These are phyloP conservation scores for Nepenthes gracilis DNA, from an alignment of 148 eudicot genomes.

Conservation along the genomic window DNA sequence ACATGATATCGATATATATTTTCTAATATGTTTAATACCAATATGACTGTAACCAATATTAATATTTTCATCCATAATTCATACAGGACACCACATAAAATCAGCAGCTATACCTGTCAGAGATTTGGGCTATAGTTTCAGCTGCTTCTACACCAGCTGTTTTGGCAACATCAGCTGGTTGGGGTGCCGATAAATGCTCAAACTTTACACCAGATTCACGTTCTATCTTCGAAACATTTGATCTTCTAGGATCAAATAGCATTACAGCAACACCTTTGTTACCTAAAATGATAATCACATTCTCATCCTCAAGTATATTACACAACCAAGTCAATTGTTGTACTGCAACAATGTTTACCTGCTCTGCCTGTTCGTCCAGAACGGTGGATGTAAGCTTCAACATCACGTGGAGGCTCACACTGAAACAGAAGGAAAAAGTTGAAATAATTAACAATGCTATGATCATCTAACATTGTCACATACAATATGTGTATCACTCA, in stretches of 20 bases:
- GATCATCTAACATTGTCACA: not conserved
- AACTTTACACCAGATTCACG: slow-evolving; percentile 92
- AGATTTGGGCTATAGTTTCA: slow-evolving; percentile 44
- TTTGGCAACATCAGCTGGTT: slow-evolving; percentile 89
- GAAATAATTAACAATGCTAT: not conserved
- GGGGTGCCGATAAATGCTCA: slow-evolving; percentile 87
- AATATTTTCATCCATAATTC: no score
- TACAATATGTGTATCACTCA: not conserved
- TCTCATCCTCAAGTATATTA: not conserved
- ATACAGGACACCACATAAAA: not conserved
- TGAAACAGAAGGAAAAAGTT: slow-evolving; percentile 9
- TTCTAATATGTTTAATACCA: no score
- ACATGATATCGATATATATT: no score
- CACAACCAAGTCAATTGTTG: not conserved
- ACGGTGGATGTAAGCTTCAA: slow-evolving; percentile 95
- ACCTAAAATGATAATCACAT: slow-evolving; percentile 23
- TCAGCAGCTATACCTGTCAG: slow-evolving; percentile 53
- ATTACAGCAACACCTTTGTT: slow-evolving; percentile 86
- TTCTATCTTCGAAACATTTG: slow-evolving; percentile 57
- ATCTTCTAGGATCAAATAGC: slow-evolving; percentile 80
- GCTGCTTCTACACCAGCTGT: slow-evolving; percentile 77
- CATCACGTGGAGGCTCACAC: slow-evolving; percentile 98
- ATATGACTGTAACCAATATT: no score
- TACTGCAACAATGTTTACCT: slow-evolving; percentile 23
- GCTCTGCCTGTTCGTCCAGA: slow-evolving; percentile 98